Base-by-base conservation (phyloP, 306 rosid species). In the Rosa chinensis region DNA sequence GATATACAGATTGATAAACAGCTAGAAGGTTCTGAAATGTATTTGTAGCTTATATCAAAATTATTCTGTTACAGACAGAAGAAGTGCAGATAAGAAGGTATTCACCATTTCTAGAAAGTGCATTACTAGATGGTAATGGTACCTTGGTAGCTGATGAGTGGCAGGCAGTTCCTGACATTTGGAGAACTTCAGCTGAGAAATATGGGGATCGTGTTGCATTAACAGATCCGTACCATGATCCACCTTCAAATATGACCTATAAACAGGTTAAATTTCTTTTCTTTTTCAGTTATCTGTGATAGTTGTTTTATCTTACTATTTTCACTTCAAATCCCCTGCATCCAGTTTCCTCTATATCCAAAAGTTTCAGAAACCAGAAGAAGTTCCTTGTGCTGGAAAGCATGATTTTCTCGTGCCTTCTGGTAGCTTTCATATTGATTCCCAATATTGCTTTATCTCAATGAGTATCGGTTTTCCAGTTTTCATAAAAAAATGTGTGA, bases 101-200 rank as follows among this genome's bases (percentile, higher is more conserved):
- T 80, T 87, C 95, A n/a, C 99, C 97, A 20, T 75, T 89, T 80
- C 88, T 92, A 28, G 97, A 92, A 89, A 88, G 93, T 77, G 90
- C 88, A 21, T 80, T 86, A 18, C 85, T 86, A 76, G 74, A 82
- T 28, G 78, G 75, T 72, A 82, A 77, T 80, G 91, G 81, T 56
- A 68, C 42, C 70, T 67, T 56, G 75, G 87, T 86, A 8, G 79
- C 88, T 14, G 91, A 82, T 63, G 95, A 91, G 80, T 95, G 97
- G 99, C 86, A 85, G 82, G 86, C 98, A 20, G 97, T 95, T 84
- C 98, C 99, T 70, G 99, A 95, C 86, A 91, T 95, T 78, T 95
- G 99, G 98, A 90, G 92, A 87, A 82, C 88, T 82, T 86, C 99
- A 47, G 91, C 98, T 0, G 96, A 95, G 82, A 95, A 87, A 82